A percentile compares a stretch with the other conserved stretches of the same genome.
phyloP scores from a whole-genome alignment of 768 basidiomycete genomes.

The Mycena indigotica region DNA sequence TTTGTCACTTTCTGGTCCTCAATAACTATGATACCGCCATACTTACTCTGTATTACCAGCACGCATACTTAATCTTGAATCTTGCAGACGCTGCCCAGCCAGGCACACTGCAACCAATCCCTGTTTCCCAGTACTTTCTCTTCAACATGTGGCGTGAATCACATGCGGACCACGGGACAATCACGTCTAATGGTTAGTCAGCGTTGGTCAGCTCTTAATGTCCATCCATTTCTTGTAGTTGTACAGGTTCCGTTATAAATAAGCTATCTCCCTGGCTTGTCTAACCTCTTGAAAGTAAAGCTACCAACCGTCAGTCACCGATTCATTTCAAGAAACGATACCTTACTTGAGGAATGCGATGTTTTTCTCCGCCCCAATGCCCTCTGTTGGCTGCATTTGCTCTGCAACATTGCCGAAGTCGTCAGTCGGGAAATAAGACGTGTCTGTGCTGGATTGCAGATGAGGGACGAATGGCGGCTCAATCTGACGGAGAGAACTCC shows the following conservation, averaged over 20 bases:
- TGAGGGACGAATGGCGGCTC: conserved; percentile 96
- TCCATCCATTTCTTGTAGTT: neutral
- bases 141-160: no score
- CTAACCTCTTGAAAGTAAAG: conserved; percentile 83
- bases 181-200: neutral
- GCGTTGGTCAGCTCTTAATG: neutral
- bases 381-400: conserved; percentile 61
- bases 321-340: neutral
- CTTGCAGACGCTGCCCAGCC: no score
- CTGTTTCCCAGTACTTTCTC: no score
- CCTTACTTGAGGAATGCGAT: conserved; percentile 67
- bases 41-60: no score
- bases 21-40: no score
- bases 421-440: conserved; percentile 95
- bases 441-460: conserved; percentile 89
- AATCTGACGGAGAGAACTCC: conserved; percentile 88
- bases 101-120: no score
- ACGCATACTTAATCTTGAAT: no score
- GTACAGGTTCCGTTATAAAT: conserved; percentile 13
- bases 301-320: conserved; percentile 40
- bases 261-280: conserved; percentile 4
- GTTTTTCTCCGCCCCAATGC: conserved; percentile 66
- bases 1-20: no score
- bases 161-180: no score
- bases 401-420: conserved; percentile 75